Conservation (phyloP, 2,329 filamentous ascomycete species). For the Alternaria metachromatica region DNA sequence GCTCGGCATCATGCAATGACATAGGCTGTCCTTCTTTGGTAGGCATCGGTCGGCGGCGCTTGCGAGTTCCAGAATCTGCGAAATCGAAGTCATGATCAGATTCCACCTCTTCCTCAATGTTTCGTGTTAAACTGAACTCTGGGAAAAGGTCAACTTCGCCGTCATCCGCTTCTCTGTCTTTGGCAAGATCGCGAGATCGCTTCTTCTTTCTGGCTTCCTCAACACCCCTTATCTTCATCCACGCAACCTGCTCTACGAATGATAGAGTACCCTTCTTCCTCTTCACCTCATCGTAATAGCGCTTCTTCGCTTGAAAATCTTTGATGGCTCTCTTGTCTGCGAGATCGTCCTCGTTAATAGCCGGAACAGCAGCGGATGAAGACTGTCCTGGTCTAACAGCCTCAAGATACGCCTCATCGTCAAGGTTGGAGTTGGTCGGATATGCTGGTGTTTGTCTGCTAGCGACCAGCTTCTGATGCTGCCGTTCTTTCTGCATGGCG, state of each 20-base stretch:
- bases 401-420: slow-evolving; percentile 23
- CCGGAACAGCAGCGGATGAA: background rate
- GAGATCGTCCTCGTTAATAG: slow-evolving; percentile 10
- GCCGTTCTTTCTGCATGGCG: slow-evolving; percentile 12
- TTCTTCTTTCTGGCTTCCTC: slow-evolving; percentile 30
- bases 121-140: background rate
- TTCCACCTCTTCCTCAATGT: slow-evolving; percentile 11
- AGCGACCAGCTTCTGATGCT: slow-evolving; percentile 7
- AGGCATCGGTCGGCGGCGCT: slow-evolving; percentile 23
- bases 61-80: slow-evolving; percentile 11
- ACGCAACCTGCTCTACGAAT: slow-evolving; percentile 39
- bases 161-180: slow-evolving; percentile 14
- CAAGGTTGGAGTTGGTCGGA: background rate
- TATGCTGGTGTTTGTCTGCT: background rate
- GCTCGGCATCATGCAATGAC: slow-evolving; percentile 37
- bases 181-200: slow-evolving; percentile 20
- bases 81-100: slow-evolving; percentile 8
- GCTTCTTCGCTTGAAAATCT: slow-evolving; percentile 29
- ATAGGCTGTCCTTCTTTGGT: slow-evolving; percentile 11
- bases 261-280: slow-evolving; percentile 20
- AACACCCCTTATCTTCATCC: slow-evolving; percentile 29
- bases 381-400: slow-evolving; percentile 10
- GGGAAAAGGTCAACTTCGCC: slow-evolving; percentile 19
- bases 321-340: slow-evolving; percentile 15
- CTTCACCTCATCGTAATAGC: slow-evolving; percentile 27